Base-by-base conservation (phyloP, 495 filamentous ascomycete species). In the Daldinia decipiens region DNA sequence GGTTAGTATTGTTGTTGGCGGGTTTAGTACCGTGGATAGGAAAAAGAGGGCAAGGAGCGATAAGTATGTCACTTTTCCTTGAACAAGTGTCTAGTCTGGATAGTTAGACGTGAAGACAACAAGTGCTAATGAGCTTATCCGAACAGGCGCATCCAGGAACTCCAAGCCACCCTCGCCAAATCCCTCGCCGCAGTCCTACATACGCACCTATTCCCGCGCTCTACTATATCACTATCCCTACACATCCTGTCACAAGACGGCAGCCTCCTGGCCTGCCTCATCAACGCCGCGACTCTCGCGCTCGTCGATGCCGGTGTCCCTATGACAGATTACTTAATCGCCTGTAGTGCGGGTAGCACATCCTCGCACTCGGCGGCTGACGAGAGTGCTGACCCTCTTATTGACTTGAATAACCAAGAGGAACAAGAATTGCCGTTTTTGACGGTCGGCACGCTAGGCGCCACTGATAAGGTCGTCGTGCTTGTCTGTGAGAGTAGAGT, bases 291-390 rank as follows among this genome's bases (percentile, higher is more conserved):
- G 0, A 98, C 95, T 0, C 87, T 99, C 12, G 95, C 96, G 0
- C 88, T 97, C 21, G 89, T 98, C 53, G 95, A 98, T 76, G 96
- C 96, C 2, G 95, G 95, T 31, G 88, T 99, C 27, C 95, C 96
- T 38, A 98, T 98, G 93, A 85, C 86, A 2, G 93, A 95, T 73
- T 94, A 97, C 73, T 84, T 98, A 0, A 87, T 86, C n/a, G 93
- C 93, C 11, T 96, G 93, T 79, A 97, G 93, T 9, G 89, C 91
- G 0, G 95, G 93, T 15, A 91, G 90, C 71, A 93, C 92, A 11
- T 86, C 84, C 0, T 87, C 87, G 19, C 89, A 89, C 38, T 84
- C 83, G 15, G 84, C 86, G n/a, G 82, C 83, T 39, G 90, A 92
- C 71, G 88, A 89, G 55, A 73, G 59, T n/a, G 88, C 93, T 2